Evolutionary conservation across 2,329 filamentous ascomycete species (phyloP), one percentile per base, ranked within the genome.

Genomic region (Diplocarpon rosae): DNA sequence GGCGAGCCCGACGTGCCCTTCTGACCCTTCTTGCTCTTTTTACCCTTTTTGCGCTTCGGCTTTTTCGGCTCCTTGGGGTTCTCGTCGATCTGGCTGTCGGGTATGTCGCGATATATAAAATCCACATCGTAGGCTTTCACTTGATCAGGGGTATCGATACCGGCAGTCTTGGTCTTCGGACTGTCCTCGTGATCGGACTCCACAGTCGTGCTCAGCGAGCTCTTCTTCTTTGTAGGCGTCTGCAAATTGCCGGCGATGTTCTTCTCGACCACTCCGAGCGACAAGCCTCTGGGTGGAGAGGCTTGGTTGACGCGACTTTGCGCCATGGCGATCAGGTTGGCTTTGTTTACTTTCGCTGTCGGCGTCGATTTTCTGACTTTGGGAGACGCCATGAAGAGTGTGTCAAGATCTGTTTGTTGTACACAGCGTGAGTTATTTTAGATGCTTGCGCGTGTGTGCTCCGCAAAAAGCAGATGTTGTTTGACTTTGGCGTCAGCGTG

Each of bases 21-120:
- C 30, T 32, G 29, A 13, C 29, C 29, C 29, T 13, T 37, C 34
- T 37, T 37, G 11, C 34, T 31, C 40, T 42, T 39, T 27, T 39
- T 43, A 11, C 29, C 34, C 11, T 24, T 24, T 20, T 37, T 43
- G 15, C 20, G 15, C 16, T 43, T 43, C 40, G 29, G 29, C 33
- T 43, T 39, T 27, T 39, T 39, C 4, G 37, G 27, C 6, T 15
- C 28, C 37, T 39, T 39, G 15, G 34, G 40, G 28, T 43, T 43
- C 40, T 37, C 17, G 32, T 43, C 34, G 27, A 43, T 32, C 13
- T 43, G 24, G 8, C 10, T 15, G 17, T 12, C 14, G 15, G 40
- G 28, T 4, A 43, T 43, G 7, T 43, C 40, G 40, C 40, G 40
- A 29, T 37, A 43, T 24, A n/a, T 24, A 12, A 16, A 10, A 5